phyloP scores from a whole-genome alignment of 2,329 filamentous ascomycete genomes.

The Monilinia polystroma region DNA sequence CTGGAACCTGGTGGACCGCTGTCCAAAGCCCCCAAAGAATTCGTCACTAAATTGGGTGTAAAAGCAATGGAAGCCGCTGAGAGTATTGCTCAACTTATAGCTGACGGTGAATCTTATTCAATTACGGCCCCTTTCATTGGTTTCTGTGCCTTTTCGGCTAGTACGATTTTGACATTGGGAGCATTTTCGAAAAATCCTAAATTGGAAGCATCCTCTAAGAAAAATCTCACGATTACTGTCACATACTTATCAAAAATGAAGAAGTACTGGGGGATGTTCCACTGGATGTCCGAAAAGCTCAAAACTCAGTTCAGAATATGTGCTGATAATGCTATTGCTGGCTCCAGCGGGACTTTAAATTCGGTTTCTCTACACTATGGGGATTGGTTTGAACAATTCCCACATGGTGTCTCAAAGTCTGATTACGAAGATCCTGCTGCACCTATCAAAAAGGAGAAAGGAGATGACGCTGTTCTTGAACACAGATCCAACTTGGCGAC shows the following conservation, averaged over 20 bases:
- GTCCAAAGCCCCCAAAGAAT: constrained; percentile 64
- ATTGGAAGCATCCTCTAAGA: constrained; percentile 75
- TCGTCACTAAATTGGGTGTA: constrained; percentile 71
- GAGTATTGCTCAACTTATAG: constrained; percentile 79
- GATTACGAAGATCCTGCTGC: constrained; percentile 77
- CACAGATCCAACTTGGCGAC: constrained; percentile 89
- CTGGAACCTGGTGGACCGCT: constrained; percentile 59
- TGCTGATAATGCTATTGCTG: constrained; percentile 67
- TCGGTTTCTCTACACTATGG: constrained; percentile 83
- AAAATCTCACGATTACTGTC: constrained; percentile 82
- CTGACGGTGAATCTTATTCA: constrained; percentile 74
- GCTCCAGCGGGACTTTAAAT: constrained; percentile 51
- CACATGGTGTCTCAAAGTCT: constrained; percentile 80
- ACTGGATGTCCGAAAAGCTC: constrained; percentile 91
- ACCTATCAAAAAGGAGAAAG: constrained; percentile 68
- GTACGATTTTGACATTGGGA: constrained; percentile 89
- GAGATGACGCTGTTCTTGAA: constrained; percentile 83
- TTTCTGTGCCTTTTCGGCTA: constrained; percentile 90
- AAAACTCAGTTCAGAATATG: constrained; percentile 85
- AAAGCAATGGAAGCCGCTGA: constrained; percentile 82
- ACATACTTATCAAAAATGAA: constrained; percentile 94
- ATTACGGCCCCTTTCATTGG: constrained; percentile 90
- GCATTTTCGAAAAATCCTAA: constrained; percentile 81
- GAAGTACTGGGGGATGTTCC: constrained; percentile 97
- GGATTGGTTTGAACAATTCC: constrained; percentile 96